Conservation (phyloP, 1,284 basidiomycete genomes). For the Pulchroboletus neoregius region DNA sequence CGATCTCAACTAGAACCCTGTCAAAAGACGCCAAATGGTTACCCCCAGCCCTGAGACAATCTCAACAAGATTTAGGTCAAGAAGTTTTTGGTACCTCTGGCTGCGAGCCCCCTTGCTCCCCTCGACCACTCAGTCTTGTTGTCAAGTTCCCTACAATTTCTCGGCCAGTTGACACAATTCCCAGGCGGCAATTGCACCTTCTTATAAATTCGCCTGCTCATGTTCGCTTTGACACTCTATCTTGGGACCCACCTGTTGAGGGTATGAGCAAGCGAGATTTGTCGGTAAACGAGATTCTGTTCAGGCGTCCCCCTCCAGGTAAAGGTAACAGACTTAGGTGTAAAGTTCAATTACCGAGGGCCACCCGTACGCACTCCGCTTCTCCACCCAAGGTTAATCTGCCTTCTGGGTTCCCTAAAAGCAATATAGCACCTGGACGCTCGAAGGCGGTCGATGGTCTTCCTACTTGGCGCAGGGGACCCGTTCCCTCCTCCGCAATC, state of each 20-base stretch:
- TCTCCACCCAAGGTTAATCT: conserved; percentile 44
- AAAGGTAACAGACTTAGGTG: conserved; percentile 47
- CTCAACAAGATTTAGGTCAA: conserved; percentile 36
- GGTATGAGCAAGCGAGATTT: conserved; percentile 60
- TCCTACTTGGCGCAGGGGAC: conserved; percentile 55
- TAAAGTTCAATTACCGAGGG: conserved; percentile 53
- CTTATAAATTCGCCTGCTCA: conserved; percentile 38
- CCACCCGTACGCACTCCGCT: conserved; percentile 11
- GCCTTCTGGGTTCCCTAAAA: conserved; percentile 33
- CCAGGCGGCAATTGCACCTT: conserved; percentile 43
- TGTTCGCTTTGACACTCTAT: conserved; percentile 65
- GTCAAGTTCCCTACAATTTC: conserved; percentile 57
- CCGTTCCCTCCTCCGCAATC: conserved; percentile 8
- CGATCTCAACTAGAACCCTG: conserved; percentile 10
- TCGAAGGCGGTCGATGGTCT: conserved; percentile 48
- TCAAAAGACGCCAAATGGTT: conserved; percentile 43
- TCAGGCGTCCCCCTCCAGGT: conserved; percentile 42
- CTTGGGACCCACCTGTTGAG: conserved; percentile 73
- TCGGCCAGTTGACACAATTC: conserved; percentile 41
- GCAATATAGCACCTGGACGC: conserved; percentile 41
- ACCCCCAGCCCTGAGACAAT: conserved; percentile 51
- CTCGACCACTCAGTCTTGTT: conserved; percentile 46
- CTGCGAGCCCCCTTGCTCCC: conserved; percentile 50
- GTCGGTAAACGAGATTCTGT: conserved; percentile 68
- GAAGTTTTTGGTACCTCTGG: conserved; percentile 51